These are phyloP conservation scores for Larix sibirica DNA, from an alignment of 83 land plant genomes.

Conservation along the genomic window DNA sequence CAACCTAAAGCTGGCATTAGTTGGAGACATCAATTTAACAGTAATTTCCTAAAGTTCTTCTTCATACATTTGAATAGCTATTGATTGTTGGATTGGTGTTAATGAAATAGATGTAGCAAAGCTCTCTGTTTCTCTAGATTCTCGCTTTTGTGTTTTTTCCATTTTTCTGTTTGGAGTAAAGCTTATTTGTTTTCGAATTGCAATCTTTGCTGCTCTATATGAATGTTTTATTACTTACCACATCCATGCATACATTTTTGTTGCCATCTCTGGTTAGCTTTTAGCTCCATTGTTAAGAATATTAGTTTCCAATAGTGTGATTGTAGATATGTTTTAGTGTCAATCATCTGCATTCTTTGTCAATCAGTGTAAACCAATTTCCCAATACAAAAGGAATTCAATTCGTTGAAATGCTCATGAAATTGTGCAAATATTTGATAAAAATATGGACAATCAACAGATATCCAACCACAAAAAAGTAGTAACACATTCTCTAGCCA, in stretches of 20 bases:
- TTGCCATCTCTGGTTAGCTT: background rate
- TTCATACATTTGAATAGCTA: background rate
- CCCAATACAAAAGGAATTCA: background rate
- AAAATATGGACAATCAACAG: background rate
- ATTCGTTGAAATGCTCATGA: background rate
- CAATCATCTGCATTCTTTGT: background rate
- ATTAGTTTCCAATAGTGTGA: background rate
- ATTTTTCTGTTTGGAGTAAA: too few relatives aligned
- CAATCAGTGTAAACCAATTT: too few relatives aligned
- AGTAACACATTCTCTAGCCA: background rate
- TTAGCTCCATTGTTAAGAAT: background rate
- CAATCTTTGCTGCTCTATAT: too few relatives aligned
- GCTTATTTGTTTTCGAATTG: too few relatives aligned
- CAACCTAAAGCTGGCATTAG: constrained; percentile 8
- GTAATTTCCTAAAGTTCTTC: constrained; percentile 6
- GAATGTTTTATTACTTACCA: too few relatives aligned
- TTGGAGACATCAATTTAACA: constrained; percentile 9
- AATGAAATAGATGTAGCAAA: background rate
- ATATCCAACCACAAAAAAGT: background rate
- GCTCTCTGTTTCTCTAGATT: background rate
- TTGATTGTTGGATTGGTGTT: background rate
- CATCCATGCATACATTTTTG: background rate
- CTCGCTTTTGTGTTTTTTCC: background rate
- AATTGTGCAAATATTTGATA: too few relatives aligned
- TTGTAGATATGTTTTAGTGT: background rate